phyloP scores from a whole-genome alignment of 306 rosid genomes.

The Sicyos edulis region DNA sequence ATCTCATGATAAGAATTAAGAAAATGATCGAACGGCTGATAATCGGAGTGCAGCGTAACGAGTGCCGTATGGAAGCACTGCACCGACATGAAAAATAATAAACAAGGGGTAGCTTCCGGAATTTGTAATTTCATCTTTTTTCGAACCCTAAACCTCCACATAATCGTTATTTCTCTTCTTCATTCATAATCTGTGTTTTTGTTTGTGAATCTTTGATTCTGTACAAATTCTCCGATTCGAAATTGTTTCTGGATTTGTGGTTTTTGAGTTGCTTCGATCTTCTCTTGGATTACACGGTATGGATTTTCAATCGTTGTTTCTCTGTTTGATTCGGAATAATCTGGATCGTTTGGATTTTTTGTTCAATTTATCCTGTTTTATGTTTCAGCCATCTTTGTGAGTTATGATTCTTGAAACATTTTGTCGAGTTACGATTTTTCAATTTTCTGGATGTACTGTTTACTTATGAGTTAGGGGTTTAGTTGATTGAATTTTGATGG shows the following conservation, averaged over 20 bases:
- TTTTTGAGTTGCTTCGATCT: slow-evolving; percentile 9
- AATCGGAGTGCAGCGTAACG: background rate
- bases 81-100: slow-evolving; percentile 12
- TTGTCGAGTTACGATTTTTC: background rate
- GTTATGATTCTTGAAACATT: background rate
- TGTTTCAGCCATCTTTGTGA: background rate
- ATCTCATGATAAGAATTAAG: background rate
- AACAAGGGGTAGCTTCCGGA: background rate
- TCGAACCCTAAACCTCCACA: background rate
- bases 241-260: background rate
- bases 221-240: background rate
- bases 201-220: background rate
- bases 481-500: background rate
- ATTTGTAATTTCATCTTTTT: background rate
- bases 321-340: background rate
- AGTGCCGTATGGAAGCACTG: background rate
- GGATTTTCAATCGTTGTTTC: slow-evolving; percentile 4
- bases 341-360: slow-evolving; percentile 14
- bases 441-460: background rate
- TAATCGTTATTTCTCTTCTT: background rate
- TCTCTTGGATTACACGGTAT: background rate
- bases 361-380: too few relatives aligned
- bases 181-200: background rate
- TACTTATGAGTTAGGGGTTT: background rate
- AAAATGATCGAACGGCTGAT: background rate